Evolutionary conservation across 1,284 basidiomycete species (phyloP), one percentile per base, ranked within the genome.

Genomic region (Fomitiporia mediterranea): DNA sequence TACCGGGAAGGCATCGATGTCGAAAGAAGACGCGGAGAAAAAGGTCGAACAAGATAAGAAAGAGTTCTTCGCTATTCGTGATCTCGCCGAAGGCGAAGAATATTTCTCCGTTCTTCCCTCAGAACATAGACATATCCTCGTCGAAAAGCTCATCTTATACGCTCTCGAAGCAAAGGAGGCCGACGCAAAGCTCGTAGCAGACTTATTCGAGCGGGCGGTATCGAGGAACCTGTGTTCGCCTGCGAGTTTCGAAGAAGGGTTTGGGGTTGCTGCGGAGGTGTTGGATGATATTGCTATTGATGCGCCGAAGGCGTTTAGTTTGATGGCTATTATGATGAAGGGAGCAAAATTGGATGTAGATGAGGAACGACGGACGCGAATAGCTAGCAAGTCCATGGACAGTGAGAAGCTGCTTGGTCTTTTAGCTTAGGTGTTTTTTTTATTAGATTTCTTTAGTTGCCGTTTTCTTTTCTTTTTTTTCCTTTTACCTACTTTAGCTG

Each of bases 231-330:
- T 80, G 58, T 83, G 75, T 68, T 77, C 80, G 1, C 51, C 74
- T 0, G 78, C 78, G 11, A 71, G 79, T 5, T 82, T 93, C 65
- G 86, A 85, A 68, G 75, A 81, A 59, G 88, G 89, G 15, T 81
- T 94, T 70, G 70, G 70, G 56, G 75, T 78, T 1, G 78, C 84
- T 53, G 83, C 88, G 55, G 86, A 90, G 68, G 72, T 86, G 59
- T 76, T 97, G 62, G 91, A 94, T 65, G 94, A 97, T 67, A 82
- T 93, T 56, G 82, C 84, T 17, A 87, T 94, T 65, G 94, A 98
- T 69, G 90, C 89, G 58, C 94, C 94, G 3, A 87, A 88, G 67
- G 94, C 92, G 0, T 86, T 89, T 73, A 72, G 80, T 59, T 80
- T 86, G 52, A 84, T 94, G 68, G 91, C 84, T 7, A 76, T 78